phyloP scores from a whole-genome alignment of 768 basidiomycete species.

The Pleurotus salmoneostramineus region DNA sequence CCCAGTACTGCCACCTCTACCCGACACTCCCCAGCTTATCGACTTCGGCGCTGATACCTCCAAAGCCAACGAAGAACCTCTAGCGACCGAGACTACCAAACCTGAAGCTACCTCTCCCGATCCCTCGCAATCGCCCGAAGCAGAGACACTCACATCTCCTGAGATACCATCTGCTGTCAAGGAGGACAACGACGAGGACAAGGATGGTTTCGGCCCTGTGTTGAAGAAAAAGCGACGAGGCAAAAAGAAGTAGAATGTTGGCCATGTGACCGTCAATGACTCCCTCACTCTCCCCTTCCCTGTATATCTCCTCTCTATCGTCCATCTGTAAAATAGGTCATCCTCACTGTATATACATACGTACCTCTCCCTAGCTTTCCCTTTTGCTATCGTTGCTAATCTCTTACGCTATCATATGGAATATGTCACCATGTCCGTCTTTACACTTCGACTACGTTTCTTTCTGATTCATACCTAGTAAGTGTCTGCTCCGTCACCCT shows the following conservation, averaged over 20 bases:
- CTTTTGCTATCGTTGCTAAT: background rate
- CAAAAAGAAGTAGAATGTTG: background rate
- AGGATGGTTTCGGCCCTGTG: background rate
- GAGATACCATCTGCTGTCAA: background rate
- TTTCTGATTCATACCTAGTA: too few species aligned
- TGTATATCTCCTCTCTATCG: background rate
- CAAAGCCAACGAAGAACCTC: background rate
- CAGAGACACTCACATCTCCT: background rate
- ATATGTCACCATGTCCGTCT: background rate
- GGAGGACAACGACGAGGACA: background rate
- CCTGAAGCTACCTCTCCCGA: background rate
- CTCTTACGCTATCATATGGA: background rate
- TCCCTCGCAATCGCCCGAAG: background rate
- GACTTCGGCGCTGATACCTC: background rate
- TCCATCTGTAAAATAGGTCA: background rate
- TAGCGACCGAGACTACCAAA: background rate
- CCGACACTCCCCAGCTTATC: background rate
- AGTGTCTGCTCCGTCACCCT: background rate
- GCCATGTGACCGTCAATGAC: background rate
- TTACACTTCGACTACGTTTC: background rate
- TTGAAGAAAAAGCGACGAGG: background rate
- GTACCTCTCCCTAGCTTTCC: background rate
- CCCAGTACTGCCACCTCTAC: too few species aligned
- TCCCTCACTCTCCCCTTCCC: background rate
- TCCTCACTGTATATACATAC: too few species aligned